Evolutionary conservation across 1,284 basidiomycete species (phyloP), one percentile per base, ranked within the genome.

Genomic region (Sphagnurus paluster): DNA sequence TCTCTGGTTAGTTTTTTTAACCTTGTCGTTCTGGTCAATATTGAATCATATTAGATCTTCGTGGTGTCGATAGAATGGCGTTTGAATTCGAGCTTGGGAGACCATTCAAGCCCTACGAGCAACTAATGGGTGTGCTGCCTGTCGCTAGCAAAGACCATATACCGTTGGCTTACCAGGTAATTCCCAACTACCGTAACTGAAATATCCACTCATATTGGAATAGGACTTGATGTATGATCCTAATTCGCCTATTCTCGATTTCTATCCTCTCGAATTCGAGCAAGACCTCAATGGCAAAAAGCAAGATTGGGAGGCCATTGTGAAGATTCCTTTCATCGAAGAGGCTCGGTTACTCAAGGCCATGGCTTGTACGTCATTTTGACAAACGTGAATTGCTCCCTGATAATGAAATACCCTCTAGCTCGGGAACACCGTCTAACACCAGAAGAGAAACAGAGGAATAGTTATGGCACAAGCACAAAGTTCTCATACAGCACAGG

Each of bases 321-420:
- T 99, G 49, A 98, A 99, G 71, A 98, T 99, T 57, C 97, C 97
- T 0, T 99, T 99, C 68, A 99, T 99, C 53, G 86, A 98, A 39
- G 85, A 97, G 67, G 62, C 74, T 13, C 76, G 92, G 39, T 68
- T 99, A 13, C 70, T 98, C 23, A 75, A 75, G 17, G 90, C 93
- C 1, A 96, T 98, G 94, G 67, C 71, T 29, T 67, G 91, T 90
- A 57, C 54, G 79, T 69, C n/a, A n/a, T n/a, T n/a, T n/a, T n/a
- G n/a, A n/a, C n/a, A n/a, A n/a, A n/a, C n/a, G n/a, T n/a, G n/a
- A n/a, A n/a, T n/a, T n/a, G n/a, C n/a, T n/a, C n/a, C n/a, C n/a
- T n/a, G n/a, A n/a, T n/a, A n/a, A n/a, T n/a, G n/a, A n/a, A 16
- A n/a, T 28, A n/a, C 13, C 21, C 23, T 17, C 50, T 55, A 87